Conservation (phyloP, 2,329 filamentous ascomycete genomes). For the Verticillium klebahnii region DNA sequence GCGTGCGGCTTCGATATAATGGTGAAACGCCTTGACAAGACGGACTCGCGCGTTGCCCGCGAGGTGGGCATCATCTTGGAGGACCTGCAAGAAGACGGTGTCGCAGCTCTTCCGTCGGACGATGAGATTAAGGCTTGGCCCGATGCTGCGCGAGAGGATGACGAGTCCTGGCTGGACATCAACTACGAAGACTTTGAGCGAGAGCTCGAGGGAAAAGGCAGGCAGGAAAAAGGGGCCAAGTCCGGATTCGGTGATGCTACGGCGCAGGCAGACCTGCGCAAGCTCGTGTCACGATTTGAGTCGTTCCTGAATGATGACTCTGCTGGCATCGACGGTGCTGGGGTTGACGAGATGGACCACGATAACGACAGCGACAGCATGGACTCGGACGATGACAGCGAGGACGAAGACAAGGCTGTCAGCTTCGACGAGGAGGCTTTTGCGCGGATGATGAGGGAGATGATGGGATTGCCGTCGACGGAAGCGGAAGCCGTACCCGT, state of each 20-base stretch:
- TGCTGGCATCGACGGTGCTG: conserved; percentile 74
- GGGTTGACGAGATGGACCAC: conserved; percentile 66
- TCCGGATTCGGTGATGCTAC: conserved; percentile 59
- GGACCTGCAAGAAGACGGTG: conserved; percentile 69
- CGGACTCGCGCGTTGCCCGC: conserved; percentile 63
- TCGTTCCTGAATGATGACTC: conserved; percentile 82
- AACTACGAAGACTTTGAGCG: conserved; percentile 84
- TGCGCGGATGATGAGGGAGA: conserved; percentile 81
- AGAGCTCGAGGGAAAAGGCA: conserved; percentile 57
- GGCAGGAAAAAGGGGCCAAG: conserved; percentile 31
- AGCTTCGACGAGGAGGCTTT: conserved; percentile 85
- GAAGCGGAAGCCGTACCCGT: conserved; percentile 1
- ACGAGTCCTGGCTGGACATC: conserved; percentile 90
- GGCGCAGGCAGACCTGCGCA: conserved; percentile 72
- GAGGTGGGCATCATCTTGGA: conserved; percentile 74
- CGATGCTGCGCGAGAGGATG: conserved; percentile 59
- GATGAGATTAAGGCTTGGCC: conserved; percentile 70
- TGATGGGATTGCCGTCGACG: conserved; percentile 64
- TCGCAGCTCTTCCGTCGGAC: conserved; percentile 61
- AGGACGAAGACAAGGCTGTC: conserved; percentile 68
- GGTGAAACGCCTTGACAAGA: conserved; percentile 60
- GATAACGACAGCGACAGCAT: conserved; percentile 37
- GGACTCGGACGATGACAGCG: conserved; percentile 50
- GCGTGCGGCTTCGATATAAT: conserved; percentile 90
- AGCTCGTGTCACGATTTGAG: conserved; percentile 93